These are phyloP conservation scores for Leccinum pellstonianum DNA, from an alignment of 768 basidiomycete species.

Conservation along the genomic window DNA sequence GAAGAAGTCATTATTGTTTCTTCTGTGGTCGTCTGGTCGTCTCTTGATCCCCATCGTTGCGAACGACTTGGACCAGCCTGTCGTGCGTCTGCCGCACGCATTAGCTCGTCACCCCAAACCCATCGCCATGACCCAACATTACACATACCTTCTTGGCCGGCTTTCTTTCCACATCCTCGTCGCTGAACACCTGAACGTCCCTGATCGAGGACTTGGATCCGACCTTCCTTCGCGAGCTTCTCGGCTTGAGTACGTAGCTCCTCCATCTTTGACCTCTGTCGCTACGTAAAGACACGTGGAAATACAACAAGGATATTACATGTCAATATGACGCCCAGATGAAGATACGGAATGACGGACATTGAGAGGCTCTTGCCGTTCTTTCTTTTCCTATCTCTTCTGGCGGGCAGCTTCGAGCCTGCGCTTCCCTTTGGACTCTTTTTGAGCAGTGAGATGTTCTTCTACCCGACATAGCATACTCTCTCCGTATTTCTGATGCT, in stretches of 20 bases:
- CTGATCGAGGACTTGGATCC: constrained; percentile 68
- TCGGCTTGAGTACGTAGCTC: constrained; percentile 69
- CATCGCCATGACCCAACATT: not conserved
- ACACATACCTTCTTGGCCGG: constrained; percentile 70
- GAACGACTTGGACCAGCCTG: constrained; percentile 41
- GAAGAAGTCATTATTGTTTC: constrained; percentile 67
- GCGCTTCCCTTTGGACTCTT: constrained; percentile 71
- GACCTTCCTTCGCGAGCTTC: constrained; percentile 76
- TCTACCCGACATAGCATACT: constrained; percentile 58
- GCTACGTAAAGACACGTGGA: not conserved
- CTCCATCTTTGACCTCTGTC: constrained; percentile 59
- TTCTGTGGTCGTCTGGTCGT: constrained; percentile 59
- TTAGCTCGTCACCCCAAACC: not conserved
- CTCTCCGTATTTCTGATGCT: constrained; percentile 82
- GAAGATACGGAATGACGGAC: too few species aligned
- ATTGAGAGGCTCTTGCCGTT: too few species aligned
- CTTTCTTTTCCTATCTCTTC: too few species aligned
- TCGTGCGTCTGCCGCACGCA: constrained; percentile 13
- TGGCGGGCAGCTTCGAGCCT: constrained; percentile 53
- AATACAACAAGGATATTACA: too few species aligned
- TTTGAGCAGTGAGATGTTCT: constrained; percentile 40
- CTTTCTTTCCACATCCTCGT: constrained; percentile 59
- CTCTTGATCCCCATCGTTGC: constrained; percentile 78
- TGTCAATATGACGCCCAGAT: too few species aligned
- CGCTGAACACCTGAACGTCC: constrained; percentile 66